Base-by-base conservation (phyloP, 495 filamentous ascomycete genomes). In the Trichoderma virens region DNA sequence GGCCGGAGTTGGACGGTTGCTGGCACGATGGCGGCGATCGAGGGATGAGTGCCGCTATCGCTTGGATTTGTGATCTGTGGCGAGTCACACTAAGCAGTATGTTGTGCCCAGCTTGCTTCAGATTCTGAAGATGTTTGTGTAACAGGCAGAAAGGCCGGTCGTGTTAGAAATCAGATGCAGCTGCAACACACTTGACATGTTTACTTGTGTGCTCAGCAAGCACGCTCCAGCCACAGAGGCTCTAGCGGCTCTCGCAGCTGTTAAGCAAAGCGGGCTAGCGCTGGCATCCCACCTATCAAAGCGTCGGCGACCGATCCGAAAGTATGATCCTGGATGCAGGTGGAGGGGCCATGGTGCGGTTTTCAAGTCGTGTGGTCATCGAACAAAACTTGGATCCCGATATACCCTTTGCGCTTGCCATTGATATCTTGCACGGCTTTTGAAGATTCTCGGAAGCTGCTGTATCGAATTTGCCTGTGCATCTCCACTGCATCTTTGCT, bases 231-330 rank as follows among this genome's bases (percentile, higher is more conserved):
- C 34, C 34, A 13, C 34, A 35, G 34, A 35, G 6, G 34, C 34
- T 6, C 34, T 35, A 13, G 13, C n/a, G n/a, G n/a, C n/a, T n/a
- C n/a, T n/a, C n/a, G n/a, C n/a, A n/a, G 23, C 51, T 56, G 43
- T 30, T 28, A 13, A 6, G 13, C 34, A 35, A 35, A 35, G 51
- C 27, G 51, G 51, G 62, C 62, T 16, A 70, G 67, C 66, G 70
- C 51, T 11, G 51, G 51, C 51, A 16, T 56, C 51, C 51, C 51
- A 28, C 51, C 51, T 56, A 56, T 56, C 51, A 56, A 56, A 28
- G 51, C 25, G 13, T 8, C 51, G 13, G 25, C 51, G 51, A 16
- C 25, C 51, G 23, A 56, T 30, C 51, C 51, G 25, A 30, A 28
- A 13, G 25, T 11, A 25, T 30, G 51, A 56, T 13, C 23, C 4